Base-by-base conservation (phyloP, 2,329 filamentous ascomycete species). In the Phialophora verrucosa region DNA sequence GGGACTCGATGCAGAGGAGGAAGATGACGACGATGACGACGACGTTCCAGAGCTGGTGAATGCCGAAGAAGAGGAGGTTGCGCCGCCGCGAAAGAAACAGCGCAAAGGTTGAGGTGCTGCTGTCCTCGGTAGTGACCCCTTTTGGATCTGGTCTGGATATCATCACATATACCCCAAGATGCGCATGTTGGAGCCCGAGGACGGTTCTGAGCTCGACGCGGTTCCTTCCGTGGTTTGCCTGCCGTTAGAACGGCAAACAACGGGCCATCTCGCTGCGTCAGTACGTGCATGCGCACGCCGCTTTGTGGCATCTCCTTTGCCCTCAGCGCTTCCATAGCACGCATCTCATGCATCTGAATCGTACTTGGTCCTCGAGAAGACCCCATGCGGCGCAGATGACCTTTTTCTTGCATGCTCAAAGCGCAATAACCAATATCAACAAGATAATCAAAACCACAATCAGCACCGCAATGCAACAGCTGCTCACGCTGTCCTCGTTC, bases 401-500 rank as follows among this genome's bases (percentile, higher is more conserved):
- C 7, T n/a, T 17, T 44, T 44, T 8, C 6, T 44, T 17, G 38
- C 20, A 42, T 20, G n/a, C n/a, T 56, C 29, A 53, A 51, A 59
- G 17, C n/a, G 85, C 80, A 70, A 89, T 81, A 29, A 98, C 82
- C 72, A 99, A 81, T 69, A 98, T 86, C 74, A 99, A 83, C 73
- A 99, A 80, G 31, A 99, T 80, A 65, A 98, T 92, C 69, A 71
- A 68, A 70, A 75, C 69, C 12, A 73, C 62, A 56, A 72, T 70
- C 63, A 71, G 38, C n/a, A 67, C 65, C 8, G 57, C 69, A 66
- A 71, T 70, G 38, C 66, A 67, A 55, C 68, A 70, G 63, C 65
- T 67, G 20, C 63, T 61, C 20, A 64, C 53, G 32, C 44, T 64
- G n/a, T 97, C 95, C 84, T 99, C 95, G 78, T 97, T 98, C 80